phyloP scores from a whole-genome alignment of 1,284 basidiomycete genomes.

The Mycosarcoma mackinlayi region DNA sequence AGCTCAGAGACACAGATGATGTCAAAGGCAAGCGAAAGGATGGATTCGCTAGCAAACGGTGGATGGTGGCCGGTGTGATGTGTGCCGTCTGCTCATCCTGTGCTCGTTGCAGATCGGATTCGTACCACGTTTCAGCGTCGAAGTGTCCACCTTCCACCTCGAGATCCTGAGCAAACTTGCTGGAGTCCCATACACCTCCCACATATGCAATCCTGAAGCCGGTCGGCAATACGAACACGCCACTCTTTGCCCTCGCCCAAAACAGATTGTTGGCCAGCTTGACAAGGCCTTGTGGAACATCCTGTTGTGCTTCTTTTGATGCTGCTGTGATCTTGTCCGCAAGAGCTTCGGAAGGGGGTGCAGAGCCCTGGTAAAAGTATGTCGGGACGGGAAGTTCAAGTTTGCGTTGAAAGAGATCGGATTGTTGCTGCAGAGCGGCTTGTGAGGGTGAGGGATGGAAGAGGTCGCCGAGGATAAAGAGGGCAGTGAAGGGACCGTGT shows the following conservation, averaged over 20 bases:
- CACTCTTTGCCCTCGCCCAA: constrained; percentile 51
- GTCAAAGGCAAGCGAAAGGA: constrained; percentile 28
- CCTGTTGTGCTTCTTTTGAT: background rate
- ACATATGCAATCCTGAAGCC: constrained; percentile 54
- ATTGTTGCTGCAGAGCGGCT: constrained; percentile 72
- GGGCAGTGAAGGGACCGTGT: constrained; percentile 91
- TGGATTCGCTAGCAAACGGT: constrained; percentile 39
- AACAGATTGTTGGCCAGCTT: constrained; percentile 45
- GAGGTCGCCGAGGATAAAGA: constrained; percentile 88
- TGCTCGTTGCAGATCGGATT: constrained; percentile 1
- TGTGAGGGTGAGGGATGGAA: constrained; percentile 72
- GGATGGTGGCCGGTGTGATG: constrained; percentile 32
- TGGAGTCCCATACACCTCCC: constrained; percentile 42
- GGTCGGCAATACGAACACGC: constrained; percentile 20
- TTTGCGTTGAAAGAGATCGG: constrained; percentile 75
- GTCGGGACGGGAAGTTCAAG: constrained; percentile 84
- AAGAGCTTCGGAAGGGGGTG: constrained; percentile 3
- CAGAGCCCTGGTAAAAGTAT: constrained; percentile 88
- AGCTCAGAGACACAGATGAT: background rate
- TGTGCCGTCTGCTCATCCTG: constrained; percentile 18
- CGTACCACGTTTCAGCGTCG: constrained; percentile 21
- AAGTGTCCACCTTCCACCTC: constrained; percentile 6
- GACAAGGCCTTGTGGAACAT: constrained; percentile 9
- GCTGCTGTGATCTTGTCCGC: constrained; percentile 8
- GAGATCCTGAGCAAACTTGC: constrained; percentile 12